Evolutionary conservation across 257 asterid genomes (phyloP).

Genomic region (Nicotiana tabacum): DNA sequence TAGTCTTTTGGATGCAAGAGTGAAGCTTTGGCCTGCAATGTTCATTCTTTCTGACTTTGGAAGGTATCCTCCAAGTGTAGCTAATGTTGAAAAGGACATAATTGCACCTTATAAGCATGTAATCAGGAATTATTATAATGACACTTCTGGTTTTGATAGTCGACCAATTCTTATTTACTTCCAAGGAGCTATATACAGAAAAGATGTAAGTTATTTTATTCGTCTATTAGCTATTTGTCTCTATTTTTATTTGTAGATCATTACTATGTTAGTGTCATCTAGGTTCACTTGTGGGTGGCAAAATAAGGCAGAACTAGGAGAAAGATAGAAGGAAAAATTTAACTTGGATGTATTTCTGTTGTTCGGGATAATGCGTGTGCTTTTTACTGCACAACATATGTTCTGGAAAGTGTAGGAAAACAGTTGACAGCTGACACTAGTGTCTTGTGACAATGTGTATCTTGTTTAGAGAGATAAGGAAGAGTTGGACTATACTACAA

Average conservation of each 20-base stretch:
- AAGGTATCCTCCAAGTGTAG: conserved; percentile 77
- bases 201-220: conserved; percentile 53
- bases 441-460: neutral
- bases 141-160: conserved; percentile 54
- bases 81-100: conserved; percentile 80
- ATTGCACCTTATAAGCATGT: conserved; percentile 90
- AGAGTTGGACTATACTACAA: neutral
- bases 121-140: conserved; percentile 42
- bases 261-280: neutral
- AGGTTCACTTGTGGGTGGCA: neutral
- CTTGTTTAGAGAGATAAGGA: neutral
- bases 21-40: conserved; percentile 82
- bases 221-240: neutral
- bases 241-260: neutral
- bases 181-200: conserved; percentile 90
- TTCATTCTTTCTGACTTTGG: conserved; percentile 80
- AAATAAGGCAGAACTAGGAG: neutral
- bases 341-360: neutral
- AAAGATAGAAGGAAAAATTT: neutral
- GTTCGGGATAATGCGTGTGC: neutral
- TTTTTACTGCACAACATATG: neutral
- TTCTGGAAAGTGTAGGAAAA: neutral
- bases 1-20: conserved; percentile 71
- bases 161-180: conserved; percentile 75
- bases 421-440: neutral